Conservation (phyloP, 495 filamentous ascomycete genomes). For the Astrothelium macrocarpum region DNA sequence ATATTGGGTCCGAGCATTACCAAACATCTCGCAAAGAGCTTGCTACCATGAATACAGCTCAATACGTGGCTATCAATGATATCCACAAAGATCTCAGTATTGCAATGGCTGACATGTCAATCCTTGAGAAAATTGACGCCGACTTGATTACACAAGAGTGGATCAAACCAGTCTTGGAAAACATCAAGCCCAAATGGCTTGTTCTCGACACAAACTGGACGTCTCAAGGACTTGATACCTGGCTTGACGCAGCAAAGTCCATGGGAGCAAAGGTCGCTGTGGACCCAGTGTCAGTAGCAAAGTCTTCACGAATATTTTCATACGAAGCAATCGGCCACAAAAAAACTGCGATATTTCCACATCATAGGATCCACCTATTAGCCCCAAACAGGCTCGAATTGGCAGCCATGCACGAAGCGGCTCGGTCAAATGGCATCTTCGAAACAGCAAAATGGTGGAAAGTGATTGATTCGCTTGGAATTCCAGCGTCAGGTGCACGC, state of each 20-base stretch:
- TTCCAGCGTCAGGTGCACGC: constrained; percentile 51
- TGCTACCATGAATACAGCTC: constrained; percentile 55
- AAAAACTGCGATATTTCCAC: constrained; percentile 47
- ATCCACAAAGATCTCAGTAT: constrained; percentile 66
- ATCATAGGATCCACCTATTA: constrained; percentile 53
- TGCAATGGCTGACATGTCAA: constrained; percentile 91
- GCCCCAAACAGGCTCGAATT: constrained; percentile 82
- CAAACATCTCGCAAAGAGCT: not conserved
- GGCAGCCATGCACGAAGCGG: constrained; percentile 58
- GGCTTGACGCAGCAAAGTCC: constrained; percentile 47
- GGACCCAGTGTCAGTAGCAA: constrained; percentile 81
- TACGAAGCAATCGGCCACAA: constrained; percentile 1
- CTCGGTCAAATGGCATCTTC: constrained; percentile 53
- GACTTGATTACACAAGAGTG: constrained; percentile 10
- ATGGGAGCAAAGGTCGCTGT: constrained; percentile 56
- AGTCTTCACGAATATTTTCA: constrained; percentile 59
- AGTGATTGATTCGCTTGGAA: constrained; percentile 62
- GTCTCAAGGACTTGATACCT: constrained; percentile 48
- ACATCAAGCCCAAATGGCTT: constrained; percentile 56
- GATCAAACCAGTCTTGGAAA: constrained; percentile 7
- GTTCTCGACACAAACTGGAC: constrained; percentile 81
- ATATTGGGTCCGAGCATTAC: not conserved
- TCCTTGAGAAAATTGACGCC: constrained; percentile 51
- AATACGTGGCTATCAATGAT: constrained; percentile 88
- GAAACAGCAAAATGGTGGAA: constrained; percentile 65